Conservation (phyloP, 2,329 filamentous ascomycete genomes). For the Dothidotthia symphoricarpi region DNA sequence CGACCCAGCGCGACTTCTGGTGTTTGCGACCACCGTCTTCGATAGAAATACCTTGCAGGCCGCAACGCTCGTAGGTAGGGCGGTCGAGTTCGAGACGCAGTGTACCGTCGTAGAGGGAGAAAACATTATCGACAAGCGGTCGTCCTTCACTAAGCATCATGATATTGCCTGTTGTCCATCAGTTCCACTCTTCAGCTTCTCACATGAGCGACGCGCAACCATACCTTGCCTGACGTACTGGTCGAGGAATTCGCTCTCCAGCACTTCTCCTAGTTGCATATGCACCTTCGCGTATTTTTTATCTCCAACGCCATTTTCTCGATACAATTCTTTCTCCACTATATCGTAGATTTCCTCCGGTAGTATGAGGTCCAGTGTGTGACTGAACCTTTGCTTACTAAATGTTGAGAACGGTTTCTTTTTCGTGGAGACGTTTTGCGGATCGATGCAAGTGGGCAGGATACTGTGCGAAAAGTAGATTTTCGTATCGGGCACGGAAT, state of each 20-base stretch:
- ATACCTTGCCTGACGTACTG: slow-evolving; percentile 80
- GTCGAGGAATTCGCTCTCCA: slow-evolving; percentile 76
- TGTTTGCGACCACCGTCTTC: slow-evolving; percentile 60
- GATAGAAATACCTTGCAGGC: slow-evolving; percentile 70
- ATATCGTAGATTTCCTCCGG: slow-evolving; percentile 61
- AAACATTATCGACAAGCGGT: slow-evolving; percentile 67
- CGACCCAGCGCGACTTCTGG: slow-evolving; percentile 71
- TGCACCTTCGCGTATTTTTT: slow-evolving; percentile 65
- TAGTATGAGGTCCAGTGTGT: slow-evolving; percentile 71
- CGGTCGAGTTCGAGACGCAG: slow-evolving; percentile 77
- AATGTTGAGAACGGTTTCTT: slow-evolving; percentile 75
- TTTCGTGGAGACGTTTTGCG: slow-evolving; percentile 55
- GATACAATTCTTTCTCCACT: slow-evolving; percentile 53
- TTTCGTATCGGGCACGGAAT: slow-evolving; percentile 53
- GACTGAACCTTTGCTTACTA: slow-evolving; percentile 62
- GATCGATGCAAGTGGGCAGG: slow-evolving; percentile 67
- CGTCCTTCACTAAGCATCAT: slow-evolving; percentile 77
- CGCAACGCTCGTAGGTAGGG: slow-evolving; percentile 77
- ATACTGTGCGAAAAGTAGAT: slow-evolving; percentile 71
- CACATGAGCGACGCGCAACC: slow-evolving; percentile 47
- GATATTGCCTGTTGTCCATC: too few species aligned
- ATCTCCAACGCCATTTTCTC: slow-evolving; percentile 28
- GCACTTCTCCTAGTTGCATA: slow-evolving; percentile 68
- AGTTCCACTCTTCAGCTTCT: too few species aligned
- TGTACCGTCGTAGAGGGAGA: slow-evolving; percentile 66